Percentiles rank a stretch among this genome's conserved stretches.
phyloP scores from a whole-genome alignment of 306 rosid genomes.

The Quercus gilva region DNA sequence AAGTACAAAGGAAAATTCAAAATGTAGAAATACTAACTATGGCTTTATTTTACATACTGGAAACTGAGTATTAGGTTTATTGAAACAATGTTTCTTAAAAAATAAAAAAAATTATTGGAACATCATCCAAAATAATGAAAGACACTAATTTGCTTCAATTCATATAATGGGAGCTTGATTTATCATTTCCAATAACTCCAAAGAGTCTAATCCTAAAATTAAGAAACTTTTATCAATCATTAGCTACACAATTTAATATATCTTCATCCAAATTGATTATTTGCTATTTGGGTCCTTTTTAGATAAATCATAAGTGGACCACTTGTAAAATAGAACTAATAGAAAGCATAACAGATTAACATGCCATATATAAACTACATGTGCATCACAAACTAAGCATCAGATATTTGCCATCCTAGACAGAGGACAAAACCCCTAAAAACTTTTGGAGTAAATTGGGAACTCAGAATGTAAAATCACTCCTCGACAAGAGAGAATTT shows the following conservation, averaged over 20 bases:
- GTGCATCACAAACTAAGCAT: background rate
- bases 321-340: background rate
- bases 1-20: background rate
- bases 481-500: background rate
- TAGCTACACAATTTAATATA: background rate
- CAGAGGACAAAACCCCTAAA: background rate
- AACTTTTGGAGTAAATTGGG: background rate
- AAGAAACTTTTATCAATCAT: too few species aligned
- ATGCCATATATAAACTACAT: background rate
- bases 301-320: too few species aligned
- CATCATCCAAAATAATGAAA: too few species aligned
- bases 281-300: background rate
- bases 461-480: background rate
- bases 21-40: background rate
- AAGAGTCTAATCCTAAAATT: too few species aligned
- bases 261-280: background rate
- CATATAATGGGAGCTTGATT: background rate
- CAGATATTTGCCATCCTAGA: background rate
- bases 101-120: too few species aligned
- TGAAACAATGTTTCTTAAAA: background rate
- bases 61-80: background rate
- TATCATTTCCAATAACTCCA: too few species aligned
- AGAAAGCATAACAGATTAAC: background rate
- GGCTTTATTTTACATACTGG: background rate
- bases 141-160: background rate